A percentile compares a stretch with the other conserved stretches of the same genome.
These are phyloP conservation scores for Pseudopyrenochaeta lycopersici DNA, from an alignment of 2,329 filamentous ascomycete genomes.

Conservation along the genomic window DNA sequence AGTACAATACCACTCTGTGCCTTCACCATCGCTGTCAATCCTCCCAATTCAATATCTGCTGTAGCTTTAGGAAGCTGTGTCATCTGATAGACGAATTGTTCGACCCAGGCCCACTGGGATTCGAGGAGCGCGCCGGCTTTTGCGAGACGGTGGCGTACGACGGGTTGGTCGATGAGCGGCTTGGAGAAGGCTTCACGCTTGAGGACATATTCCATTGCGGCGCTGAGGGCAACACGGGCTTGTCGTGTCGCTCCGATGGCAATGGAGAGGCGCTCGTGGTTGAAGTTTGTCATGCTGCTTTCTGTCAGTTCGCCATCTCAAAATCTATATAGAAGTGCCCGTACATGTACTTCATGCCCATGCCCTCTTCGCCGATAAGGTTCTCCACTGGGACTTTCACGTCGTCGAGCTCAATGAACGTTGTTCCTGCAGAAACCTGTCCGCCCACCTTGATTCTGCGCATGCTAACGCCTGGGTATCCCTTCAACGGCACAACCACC, in stretches of 20 bases:
- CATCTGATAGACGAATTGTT: slow-evolving; percentile 75
- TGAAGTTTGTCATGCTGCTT: slow-evolving; percentile 75
- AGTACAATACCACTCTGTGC: slow-evolving; percentile 76
- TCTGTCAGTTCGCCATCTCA: slow-evolving; percentile 1
- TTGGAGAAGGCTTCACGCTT: slow-evolving; percentile 75
- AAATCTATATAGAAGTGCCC: background rate
- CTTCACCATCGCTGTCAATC: slow-evolving; percentile 76
- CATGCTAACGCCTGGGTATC: slow-evolving; percentile 72
- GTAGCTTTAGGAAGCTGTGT: slow-evolving; percentile 66
- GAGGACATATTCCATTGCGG: slow-evolving; percentile 70
- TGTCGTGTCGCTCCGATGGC: slow-evolving; percentile 70
- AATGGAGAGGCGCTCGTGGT: slow-evolving; percentile 77
- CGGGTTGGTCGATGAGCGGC: slow-evolving; percentile 75
- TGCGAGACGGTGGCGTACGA: slow-evolving; percentile 76
- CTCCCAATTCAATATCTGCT: slow-evolving; percentile 73
- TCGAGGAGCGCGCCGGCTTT: slow-evolving; percentile 75
- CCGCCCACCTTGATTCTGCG: slow-evolving; percentile 73
- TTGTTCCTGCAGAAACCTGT: slow-evolving; percentile 72
- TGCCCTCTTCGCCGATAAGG: slow-evolving; percentile 73
- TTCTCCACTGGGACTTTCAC: slow-evolving; percentile 76
- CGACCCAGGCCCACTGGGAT: slow-evolving; percentile 75
- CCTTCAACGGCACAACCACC: slow-evolving; percentile 75
- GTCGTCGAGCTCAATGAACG: slow-evolving; percentile 79
- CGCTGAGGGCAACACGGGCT: slow-evolving; percentile 66
- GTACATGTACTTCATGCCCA: slow-evolving; percentile 74